Conservation (phyloP, 2,329 filamentous ascomycete genomes). For the Botrytis byssoidea region DNA sequence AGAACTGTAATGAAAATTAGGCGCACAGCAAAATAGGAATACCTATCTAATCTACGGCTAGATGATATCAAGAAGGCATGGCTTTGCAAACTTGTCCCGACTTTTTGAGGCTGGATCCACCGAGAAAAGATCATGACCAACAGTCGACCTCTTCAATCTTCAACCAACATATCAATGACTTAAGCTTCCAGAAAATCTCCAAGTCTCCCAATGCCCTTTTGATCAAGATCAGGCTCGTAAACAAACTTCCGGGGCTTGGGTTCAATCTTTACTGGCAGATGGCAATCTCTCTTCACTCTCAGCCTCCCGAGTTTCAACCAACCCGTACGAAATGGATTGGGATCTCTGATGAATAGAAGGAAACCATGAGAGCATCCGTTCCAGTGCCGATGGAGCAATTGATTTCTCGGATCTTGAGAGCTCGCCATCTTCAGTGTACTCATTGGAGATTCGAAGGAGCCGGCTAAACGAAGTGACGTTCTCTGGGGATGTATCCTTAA, state of each 20-base stretch:
- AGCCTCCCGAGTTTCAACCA: not conserved
- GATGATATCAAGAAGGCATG: not conserved
- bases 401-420: not conserved
- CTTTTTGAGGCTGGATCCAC: not conserved
- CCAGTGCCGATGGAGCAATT: not conserved
- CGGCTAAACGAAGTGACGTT: not conserved
- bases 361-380: not conserved
- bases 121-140: too few species aligned
- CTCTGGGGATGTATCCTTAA: slow-evolving; percentile 20
- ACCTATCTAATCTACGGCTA: not conserved
- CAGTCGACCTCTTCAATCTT: not conserved
- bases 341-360: not conserved
- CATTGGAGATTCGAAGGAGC: not conserved
- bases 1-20: too few species aligned
- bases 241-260: not conserved
- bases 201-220: not conserved
- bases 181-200: not conserved
- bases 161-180: not conserved
- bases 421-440: not conserved
- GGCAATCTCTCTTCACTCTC: not conserved
- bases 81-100: not conserved
- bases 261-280: not conserved
- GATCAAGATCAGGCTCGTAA: not conserved
- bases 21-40: accelerated
- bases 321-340: not conserved